These are phyloP conservation scores for Punica granatum DNA, from an alignment of 345 rosid genomes.

Conservation along the genomic window DNA sequence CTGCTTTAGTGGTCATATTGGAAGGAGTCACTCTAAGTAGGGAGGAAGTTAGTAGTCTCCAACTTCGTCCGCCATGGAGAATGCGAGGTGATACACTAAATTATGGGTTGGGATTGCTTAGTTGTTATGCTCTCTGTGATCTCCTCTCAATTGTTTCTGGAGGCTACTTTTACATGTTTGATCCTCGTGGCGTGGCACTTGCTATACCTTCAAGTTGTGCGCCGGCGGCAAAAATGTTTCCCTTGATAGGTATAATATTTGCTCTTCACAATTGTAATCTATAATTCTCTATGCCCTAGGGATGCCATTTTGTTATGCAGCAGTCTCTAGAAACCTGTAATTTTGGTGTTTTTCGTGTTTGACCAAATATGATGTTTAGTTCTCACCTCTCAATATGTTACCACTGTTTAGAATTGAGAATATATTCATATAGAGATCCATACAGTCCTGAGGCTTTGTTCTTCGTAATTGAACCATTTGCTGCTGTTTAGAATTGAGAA, in stretches of 20 bases:
- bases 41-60: slow-evolving; percentile 91
- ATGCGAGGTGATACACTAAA: slow-evolving; percentile 71
- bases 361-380: background rate
- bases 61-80: slow-evolving; percentile 90
- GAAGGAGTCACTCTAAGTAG: slow-evolving; percentile 81
- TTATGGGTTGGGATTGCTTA: slow-evolving; percentile 88
- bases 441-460: background rate
- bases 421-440: background rate
- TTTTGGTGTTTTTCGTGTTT: background rate
- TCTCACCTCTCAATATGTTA: background rate
- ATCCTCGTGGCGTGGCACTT: slow-evolving; percentile 78
- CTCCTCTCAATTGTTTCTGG: slow-evolving; percentile 78
- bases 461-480: background rate
- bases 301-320: background rate
- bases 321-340: background rate
- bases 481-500: background rate
- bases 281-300: background rate
- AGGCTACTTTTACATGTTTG: slow-evolving; percentile 85
- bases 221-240: slow-evolving; percentile 80
- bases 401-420: background rate
- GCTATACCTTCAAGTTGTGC: slow-evolving; percentile 50
- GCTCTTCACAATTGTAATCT: background rate
- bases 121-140: slow-evolving; percentile 73
- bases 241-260: slow-evolving; percentile 55
- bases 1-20: slow-evolving; percentile 75